A percentile compares a stretch with the other conserved stretches of the same genome.
Conservation (phyloP, 2,329 filamentous ascomycete genomes). For the Pleomassaria siparia region DNA sequence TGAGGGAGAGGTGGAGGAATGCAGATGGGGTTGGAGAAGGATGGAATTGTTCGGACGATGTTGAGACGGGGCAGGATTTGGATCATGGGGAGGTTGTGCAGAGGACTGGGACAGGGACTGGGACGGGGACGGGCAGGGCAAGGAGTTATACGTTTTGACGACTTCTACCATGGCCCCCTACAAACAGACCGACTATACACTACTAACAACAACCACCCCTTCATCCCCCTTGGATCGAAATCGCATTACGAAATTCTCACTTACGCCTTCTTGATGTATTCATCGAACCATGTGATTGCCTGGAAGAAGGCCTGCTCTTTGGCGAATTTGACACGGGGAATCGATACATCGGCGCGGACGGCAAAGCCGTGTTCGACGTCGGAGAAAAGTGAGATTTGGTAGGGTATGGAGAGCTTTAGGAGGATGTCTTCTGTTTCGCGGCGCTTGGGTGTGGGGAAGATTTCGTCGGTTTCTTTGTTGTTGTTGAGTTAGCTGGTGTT, state of each 20-base stretch:
- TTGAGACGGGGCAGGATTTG: too few species aligned
- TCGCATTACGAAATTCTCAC: too few species aligned
- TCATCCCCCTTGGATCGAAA: too few species aligned
- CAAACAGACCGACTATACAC: too few species aligned
- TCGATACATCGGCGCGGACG: constrained; percentile 64
- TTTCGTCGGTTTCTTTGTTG: constrained; percentile 56
- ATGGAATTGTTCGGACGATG: not conserved
- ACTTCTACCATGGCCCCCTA: not conserved
- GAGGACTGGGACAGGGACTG: not conserved
- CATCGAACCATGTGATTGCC: constrained; percentile 75
- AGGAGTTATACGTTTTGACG: too few species aligned
- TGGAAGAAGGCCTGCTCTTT: constrained; percentile 82
- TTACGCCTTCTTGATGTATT: constrained; percentile 48
- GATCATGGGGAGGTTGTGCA: too few species aligned
- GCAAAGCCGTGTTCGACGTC: constrained; percentile 74
- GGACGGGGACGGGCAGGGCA: not conserved
- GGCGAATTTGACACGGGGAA: constrained; percentile 63
- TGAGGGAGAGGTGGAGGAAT: too few species aligned
- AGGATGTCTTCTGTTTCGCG: constrained; percentile 63
- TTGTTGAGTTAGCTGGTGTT: not conserved
- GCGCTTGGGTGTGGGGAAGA: constrained; percentile 61
- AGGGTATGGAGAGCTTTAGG: constrained; percentile 56
- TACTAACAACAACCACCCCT: too few species aligned
- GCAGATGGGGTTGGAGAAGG: too few species aligned
- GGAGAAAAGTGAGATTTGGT: constrained; percentile 77